Percentiles rank a stretch among this genome's conserved stretches.
phyloP scores from a whole-genome alignment of 176 grass and related monocot genomes.

The Juncus inflexus region DNA sequence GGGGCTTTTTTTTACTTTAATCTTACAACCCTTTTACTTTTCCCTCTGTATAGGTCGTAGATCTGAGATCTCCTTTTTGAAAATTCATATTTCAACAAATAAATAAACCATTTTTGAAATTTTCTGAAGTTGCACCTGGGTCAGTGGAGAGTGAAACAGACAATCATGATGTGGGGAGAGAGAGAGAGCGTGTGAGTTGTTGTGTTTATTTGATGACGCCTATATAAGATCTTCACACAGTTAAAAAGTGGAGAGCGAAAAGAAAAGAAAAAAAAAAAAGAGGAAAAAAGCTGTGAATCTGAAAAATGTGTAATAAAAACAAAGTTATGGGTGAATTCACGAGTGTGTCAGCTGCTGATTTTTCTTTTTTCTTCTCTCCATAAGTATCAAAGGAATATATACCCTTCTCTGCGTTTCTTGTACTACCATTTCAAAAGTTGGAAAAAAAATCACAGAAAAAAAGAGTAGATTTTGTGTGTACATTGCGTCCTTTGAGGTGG shows the following conservation, averaged over 20 bases:
- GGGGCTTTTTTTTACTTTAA: no score
- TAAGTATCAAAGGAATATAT: constrained; percentile 15
- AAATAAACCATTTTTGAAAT: not conserved
- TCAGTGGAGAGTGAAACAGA: not conserved
- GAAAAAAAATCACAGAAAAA: not conserved
- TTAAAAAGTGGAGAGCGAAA: constrained; percentile 14
- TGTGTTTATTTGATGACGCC: constrained; percentile 33
- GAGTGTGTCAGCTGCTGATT: constrained; percentile 18
- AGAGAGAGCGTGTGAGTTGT: constrained; percentile 13
- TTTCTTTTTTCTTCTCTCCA: no score
- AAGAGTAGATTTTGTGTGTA: not conserved
- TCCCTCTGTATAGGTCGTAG: no score
- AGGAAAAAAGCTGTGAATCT: constrained; percentile 15
- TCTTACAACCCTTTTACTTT: no score
- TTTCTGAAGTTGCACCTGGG: not conserved
- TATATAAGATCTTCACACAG: constrained; percentile 30
- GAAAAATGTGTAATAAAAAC: constrained; percentile 24
- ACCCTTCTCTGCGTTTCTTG: not conserved
- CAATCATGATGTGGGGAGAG: not conserved
- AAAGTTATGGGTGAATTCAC: constrained; percentile 34
- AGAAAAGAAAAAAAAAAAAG: constrained; percentile 13
- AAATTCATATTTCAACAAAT: constrained; percentile 6
- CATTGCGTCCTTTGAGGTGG: not conserved
- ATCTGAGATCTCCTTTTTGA: constrained; percentile 6
- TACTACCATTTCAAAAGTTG: not conserved